Evolutionary conservation across 495 filamentous ascomycete species (phyloP).

Genomic region (Glarea lozoyensis): DNA sequence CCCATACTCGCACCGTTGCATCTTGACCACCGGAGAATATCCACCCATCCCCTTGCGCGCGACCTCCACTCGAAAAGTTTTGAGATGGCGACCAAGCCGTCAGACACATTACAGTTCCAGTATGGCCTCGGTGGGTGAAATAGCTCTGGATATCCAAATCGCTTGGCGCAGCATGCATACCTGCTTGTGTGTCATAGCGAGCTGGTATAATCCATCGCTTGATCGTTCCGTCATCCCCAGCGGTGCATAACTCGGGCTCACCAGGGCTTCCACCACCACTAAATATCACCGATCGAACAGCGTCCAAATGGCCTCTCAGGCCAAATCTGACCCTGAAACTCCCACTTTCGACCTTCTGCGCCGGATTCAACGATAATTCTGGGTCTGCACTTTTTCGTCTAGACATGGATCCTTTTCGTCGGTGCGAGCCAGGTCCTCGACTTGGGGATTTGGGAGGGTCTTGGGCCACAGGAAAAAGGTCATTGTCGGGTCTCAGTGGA

Average conservation of each 20-base stretch:
- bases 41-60: slow-evolving; percentile 85
- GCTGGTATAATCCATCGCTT: slow-evolving; percentile 94
- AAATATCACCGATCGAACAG: slow-evolving; percentile 88
- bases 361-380: slow-evolving; percentile 37
- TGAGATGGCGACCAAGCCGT: slow-evolving; percentile 78
- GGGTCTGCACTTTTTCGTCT: slow-evolving; percentile 50
- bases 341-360: slow-evolving; percentile 48
- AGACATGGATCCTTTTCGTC: slow-evolving; percentile 72
- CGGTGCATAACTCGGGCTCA: slow-evolving; percentile 94
- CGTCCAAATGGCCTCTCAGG: slow-evolving; percentile 84
- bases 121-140: slow-evolving; percentile 91
- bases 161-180: slow-evolving; percentile 42
- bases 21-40: slow-evolving; percentile 96
- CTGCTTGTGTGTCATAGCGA: slow-evolving; percentile 52
- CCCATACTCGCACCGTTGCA: slow-evolving; percentile 88
- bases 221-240: slow-evolving; percentile 88
- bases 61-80: slow-evolving; percentile 79
- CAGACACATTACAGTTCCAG: slow-evolving; percentile 78
- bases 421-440: slow-evolving; percentile 59
- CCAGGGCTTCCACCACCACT: slow-evolving; percentile 89
- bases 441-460: slow-evolving; percentile 72
- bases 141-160: slow-evolving; percentile 88
- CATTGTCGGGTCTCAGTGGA: slow-evolving; percentile 66
- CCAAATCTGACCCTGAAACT: slow-evolving; percentile 91
- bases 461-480: slow-evolving; percentile 77